A percentile compares a stretch with the other conserved stretches of the same genome.
Evolutionary conservation across 148 eudicot genomes (phyloP).

Genomic region (Rhododendron ovatum): DNA sequence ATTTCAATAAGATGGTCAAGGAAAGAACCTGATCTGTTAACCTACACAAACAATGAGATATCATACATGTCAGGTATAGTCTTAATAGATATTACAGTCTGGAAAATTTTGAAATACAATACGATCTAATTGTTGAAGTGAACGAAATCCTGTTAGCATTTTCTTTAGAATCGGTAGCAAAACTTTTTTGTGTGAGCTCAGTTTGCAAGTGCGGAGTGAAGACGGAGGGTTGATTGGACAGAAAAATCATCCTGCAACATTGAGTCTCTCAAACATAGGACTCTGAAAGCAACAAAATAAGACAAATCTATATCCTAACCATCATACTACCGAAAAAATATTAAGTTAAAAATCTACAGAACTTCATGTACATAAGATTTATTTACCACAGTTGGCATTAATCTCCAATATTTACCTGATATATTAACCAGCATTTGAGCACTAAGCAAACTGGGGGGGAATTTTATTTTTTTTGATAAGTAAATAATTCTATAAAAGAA

Average conservation of each 20-base stretch:
- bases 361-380: neutral
- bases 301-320: neutral
- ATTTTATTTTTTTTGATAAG: too few relatives aligned
- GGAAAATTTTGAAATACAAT: neutral
- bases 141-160: neutral
- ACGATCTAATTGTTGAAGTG: neutral
- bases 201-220: neutral
- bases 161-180: neutral
- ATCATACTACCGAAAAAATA: neutral
- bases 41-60: conserved; percentile 42
- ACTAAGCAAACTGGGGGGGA: neutral
- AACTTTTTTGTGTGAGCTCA: neutral
- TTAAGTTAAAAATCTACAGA: neutral
- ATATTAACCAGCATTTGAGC: neutral
- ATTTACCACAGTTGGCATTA: neutral
- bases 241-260: neutral
- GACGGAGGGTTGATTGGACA: neutral
- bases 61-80: neutral
- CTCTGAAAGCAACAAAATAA: neutral
- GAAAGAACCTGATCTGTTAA: conserved; percentile 61
- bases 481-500: too few relatives aligned
- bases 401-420: neutral
- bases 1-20: conserved; percentile 72
- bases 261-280: neutral
- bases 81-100: neutral